These are phyloP conservation scores for Mycena pura DNA, from an alignment of 768 basidiomycete species.

Conservation along the genomic window DNA sequence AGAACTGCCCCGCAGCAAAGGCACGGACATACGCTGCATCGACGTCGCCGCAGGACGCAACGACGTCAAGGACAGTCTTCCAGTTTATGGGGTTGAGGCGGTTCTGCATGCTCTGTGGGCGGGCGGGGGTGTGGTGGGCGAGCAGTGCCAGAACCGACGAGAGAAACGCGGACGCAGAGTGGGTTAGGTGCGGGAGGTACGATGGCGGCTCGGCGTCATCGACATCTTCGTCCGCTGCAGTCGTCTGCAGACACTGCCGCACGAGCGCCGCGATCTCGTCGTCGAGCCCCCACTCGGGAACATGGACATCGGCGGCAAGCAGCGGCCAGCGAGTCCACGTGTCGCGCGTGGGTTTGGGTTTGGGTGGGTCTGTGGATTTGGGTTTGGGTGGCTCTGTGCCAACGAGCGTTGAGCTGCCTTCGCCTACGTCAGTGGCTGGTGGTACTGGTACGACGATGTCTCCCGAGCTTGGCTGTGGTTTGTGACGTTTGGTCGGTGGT, in stretches of 20 bases:
- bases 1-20: neutral
- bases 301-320: constrained; percentile 60
- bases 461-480: neutral
- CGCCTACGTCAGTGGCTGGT: neutral
- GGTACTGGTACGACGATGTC: no score
- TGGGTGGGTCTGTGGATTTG: neutral
- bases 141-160: constrained; percentile 60
- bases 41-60: constrained; percentile 49
- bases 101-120: constrained; percentile 67
- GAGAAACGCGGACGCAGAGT: constrained; percentile 52
- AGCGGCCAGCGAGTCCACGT: constrained; percentile 84
- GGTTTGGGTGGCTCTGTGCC: neutral
- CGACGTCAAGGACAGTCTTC: constrained; percentile 64
- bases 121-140: constrained; percentile 60
- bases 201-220: constrained; percentile 36
- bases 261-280: constrained; percentile 69
- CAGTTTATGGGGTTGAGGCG: constrained; percentile 68
- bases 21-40: constrained; percentile 43
- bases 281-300: constrained; percentile 73
- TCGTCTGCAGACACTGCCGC: constrained; percentile 40
- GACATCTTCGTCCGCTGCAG: constrained; percentile 30
- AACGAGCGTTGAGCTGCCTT: neutral
- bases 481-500: constrained; percentile 25
- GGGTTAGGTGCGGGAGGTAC: constrained; percentile 46
- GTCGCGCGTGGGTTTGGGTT: constrained; percentile 43